These are phyloP conservation scores for Trifolium repens DNA, from an alignment of 306 rosid species.

Conservation along the genomic window DNA sequence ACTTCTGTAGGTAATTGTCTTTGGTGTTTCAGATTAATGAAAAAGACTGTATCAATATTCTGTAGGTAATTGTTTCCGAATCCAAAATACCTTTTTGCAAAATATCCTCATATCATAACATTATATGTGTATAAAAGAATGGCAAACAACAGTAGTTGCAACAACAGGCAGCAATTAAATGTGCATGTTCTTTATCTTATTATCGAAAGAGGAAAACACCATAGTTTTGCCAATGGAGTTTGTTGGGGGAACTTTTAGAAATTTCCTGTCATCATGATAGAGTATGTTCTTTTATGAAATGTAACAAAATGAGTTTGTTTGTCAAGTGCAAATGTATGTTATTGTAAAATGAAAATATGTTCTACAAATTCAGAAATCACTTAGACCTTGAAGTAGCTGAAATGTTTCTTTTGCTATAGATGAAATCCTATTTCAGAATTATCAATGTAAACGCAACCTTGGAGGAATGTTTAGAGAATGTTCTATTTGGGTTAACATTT, in stretches of 20 bases:
- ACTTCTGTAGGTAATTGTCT: too few relatives aligned
- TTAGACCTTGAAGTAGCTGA: neutral
- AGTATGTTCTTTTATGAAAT: constrained; percentile 9
- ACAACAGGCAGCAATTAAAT: constrained; percentile 1
- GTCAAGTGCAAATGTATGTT: constrained; percentile 8
- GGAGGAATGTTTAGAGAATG: constrained; percentile 17
- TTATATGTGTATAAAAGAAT: constrained; percentile 7
- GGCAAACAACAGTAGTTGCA: constrained; percentile 18
- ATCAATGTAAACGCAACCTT: constrained; percentile 18
- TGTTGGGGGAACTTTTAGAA: constrained; percentile 26
- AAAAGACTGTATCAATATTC: constrained; percentile 89
- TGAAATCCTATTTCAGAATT: neutral
- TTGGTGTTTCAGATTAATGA: constrained; percentile 86
- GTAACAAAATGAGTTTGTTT: constrained; percentile 24
- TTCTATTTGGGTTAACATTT: constrained; percentile 35
- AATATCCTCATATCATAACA: constrained; percentile 10
- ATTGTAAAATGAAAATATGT: constrained; percentile 9
- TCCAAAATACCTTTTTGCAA: constrained; percentile 34
- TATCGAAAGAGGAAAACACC: constrained; percentile 18
- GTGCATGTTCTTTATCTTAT: constrained; percentile 28
- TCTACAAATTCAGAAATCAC: constrained; percentile 22
- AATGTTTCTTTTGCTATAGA: constrained; percentile 11
- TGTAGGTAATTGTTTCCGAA: constrained; percentile 84
- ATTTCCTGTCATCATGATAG: constrained; percentile 2
- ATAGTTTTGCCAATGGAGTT: constrained; percentile 23